Percentiles rank a stretch among this genome's conserved stretches.
Conservation (phyloP, 352 stramenopile species). For the Globisporangium recalcitrans region DNA sequence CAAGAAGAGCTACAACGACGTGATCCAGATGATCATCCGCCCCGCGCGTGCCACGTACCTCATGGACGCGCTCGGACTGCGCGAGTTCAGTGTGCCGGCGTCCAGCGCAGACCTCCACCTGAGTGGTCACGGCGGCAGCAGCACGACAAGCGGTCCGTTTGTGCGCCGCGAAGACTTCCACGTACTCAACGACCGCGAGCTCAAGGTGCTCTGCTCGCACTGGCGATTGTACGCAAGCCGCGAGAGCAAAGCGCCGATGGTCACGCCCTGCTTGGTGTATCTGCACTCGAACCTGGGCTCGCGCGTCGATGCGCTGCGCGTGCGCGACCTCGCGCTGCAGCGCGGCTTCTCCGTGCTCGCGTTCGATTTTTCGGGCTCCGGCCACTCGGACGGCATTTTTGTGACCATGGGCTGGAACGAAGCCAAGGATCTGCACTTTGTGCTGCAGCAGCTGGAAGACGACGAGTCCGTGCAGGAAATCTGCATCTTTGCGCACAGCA, state of each 20-base stretch:
- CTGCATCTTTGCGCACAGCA: constrained; percentile 78
- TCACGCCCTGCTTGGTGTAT: constrained; percentile 64
- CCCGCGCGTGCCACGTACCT: constrained; percentile 57
- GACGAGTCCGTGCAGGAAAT: constrained; percentile 47
- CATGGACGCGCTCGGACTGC: constrained; percentile 39
- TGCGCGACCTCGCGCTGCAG: constrained; percentile 55
- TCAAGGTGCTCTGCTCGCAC: constrained; percentile 65
- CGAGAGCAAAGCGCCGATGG: constrained; percentile 14
- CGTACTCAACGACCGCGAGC: constrained; percentile 62
- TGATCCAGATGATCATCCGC: constrained; percentile 72
- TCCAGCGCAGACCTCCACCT: not conserved
- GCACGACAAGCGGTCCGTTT: constrained; percentile 12
- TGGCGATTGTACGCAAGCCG: constrained; percentile 54
- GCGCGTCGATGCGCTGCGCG: constrained; percentile 56
- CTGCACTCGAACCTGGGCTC: constrained; percentile 83
- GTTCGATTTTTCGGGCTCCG: constrained; percentile 82
- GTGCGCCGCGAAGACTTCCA: constrained; percentile 52
- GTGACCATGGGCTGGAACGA: constrained; percentile 88
- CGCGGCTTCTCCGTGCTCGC: constrained; percentile 73
- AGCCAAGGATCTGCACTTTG: constrained; percentile 57
- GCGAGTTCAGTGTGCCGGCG: constrained; percentile 34
- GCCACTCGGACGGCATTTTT: constrained; percentile 72
- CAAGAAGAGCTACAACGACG: constrained; percentile 66
- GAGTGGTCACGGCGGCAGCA: constrained; percentile 13
- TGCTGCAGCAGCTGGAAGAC: constrained; percentile 56